Evolutionary conservation across 768 basidiomycete species (phyloP), one percentile per base, ranked within the genome.

Genomic region (Myochromella boudieri): DNA sequence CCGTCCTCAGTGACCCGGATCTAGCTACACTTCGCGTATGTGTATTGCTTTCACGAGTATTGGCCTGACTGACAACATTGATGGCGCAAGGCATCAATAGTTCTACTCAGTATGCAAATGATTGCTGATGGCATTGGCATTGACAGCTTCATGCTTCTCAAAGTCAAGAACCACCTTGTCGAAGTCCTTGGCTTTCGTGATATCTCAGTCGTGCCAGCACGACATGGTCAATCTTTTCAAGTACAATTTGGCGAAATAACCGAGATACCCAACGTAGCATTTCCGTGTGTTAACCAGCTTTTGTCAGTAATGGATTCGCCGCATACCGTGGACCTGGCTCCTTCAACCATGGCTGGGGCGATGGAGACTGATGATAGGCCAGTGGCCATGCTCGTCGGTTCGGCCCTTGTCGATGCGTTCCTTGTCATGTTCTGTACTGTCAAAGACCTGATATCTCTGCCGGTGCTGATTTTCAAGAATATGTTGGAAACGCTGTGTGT

Each of bases 401-500:
- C 81, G 1, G 58, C 74, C 7, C 84, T 86, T 49, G 75, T 84
- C 18, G 88, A 91, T 57, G 65, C 84, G 26, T 62, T 74, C 22
- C 64, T 89, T 27, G 68, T 68, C 24, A 62, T 82, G 20, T 69
- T 86, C 48, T 71, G 68, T 42, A 73, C 74, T 9, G 57, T 75
- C 17, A 63, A 68, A 22, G 70, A 78, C 37, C 55, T 84, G 6
- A 52, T 65, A 9, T 55, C 67, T 12, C 59, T 87, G 5, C 84
- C 86, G 0, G 71, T 79, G 34, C 56, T 81, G 34, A 76, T 76
- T 1, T 60, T 80, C 49, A 86, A 88, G 57, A 75, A 70, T 42
- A 57, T 87, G 33, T 64, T 90, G 34, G 85, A 89, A 65, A 68
- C 76, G 1, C 55, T 88, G 18, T 73, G 84, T 46, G 77, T 87